Evolutionary conservation across 345 rosid species (phyloP), one percentile per base, ranked within the genome.

Genomic region (Capsella bursapastoris): DNA sequence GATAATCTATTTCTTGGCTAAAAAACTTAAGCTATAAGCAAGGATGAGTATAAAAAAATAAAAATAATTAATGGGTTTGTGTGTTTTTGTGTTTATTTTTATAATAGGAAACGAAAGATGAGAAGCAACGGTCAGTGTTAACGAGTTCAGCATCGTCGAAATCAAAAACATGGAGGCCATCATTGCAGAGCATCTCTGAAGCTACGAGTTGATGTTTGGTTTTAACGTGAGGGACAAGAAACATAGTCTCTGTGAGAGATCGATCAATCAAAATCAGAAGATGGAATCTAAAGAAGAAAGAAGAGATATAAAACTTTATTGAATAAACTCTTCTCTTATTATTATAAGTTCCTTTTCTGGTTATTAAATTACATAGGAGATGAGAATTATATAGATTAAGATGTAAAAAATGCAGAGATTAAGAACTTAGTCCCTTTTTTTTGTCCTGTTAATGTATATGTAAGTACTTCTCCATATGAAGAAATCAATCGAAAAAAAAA

Each of bases 151-250:
- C 81, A 43, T 81, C 81, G 22, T 72, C 76, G 9, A 84, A 85
- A 73, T 56, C 93, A 41, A 94, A 87, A 78, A 73, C 89, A 66
- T 94, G 98, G 97, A 86, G 90, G 62, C 98, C 98, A 15, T 83
- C 89, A 27, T 76, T 94, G 52, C 93, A 87, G 31, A 91, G 97
- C 87, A 94, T 94, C 75, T 84, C 89, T 2, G 98, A 94, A 83
- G 80, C 88, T 49, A 84, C 68, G 2, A 84, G 85, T 79, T 88
- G 75, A 86, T 74, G 68, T 66, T 57, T 56, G 25, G 5, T 52
- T 3, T 70, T 64, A 50, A 16, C 77, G 60, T 65, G 56, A 31
- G 68, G 68, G 50, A 72, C 81, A 71, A 58, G 68, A 71, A 58
- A 58, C 35, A 50, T 6, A 57, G 62, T 56, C 79, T 76, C 34